A percentile compares a stretch with the other conserved stretches of the same genome.
phyloP scores from a whole-genome alignment of 1,139 yeast genomes.

The Scheffersomyces parashehatae region DNA sequence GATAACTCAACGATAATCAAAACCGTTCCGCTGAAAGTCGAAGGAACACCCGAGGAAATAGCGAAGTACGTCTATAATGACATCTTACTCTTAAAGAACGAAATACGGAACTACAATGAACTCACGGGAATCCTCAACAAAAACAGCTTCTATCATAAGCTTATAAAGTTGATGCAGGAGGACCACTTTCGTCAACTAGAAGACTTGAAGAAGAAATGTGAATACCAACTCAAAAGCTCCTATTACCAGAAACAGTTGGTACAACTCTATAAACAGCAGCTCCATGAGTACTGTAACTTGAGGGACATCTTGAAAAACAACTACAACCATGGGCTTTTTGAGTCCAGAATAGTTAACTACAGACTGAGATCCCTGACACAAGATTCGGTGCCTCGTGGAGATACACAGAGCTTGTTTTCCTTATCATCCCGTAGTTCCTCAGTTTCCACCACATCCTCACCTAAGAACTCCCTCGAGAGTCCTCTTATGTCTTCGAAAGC shows the following conservation, averaged over 20 bases:
- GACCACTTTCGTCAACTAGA: constrained; percentile 16
- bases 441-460: neutral
- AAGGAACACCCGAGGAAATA: constrained; percentile 20
- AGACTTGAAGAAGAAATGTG: constrained; percentile 11
- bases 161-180: constrained; percentile 18
- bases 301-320: constrained; percentile 23
- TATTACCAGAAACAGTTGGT: constrained; percentile 17
- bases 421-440: neutral
- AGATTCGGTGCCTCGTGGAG: neutral
- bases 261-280: constrained; percentile 15
- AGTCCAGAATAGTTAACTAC: constrained; percentile 10
- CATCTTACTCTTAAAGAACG: constrained; percentile 17
- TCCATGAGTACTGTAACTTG: constrained; percentile 20
- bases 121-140: constrained; percentile 16
- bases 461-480: neutral
- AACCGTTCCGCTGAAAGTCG: constrained; percentile 2
- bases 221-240: constrained; percentile 9
- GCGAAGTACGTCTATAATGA: constrained; percentile 22
- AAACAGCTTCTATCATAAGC: constrained; percentile 17
- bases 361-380: constrained; percentile 2
- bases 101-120: constrained; percentile 21
- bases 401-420: neutral
- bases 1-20: too few relatives aligned
- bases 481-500: neutral
- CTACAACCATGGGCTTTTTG: constrained; percentile 17